Percentiles rank a stretch among this genome's conserved stretches.
Evolutionary conservation across 1,284 basidiomycete species (phyloP).

Genomic region (Caloboletus inedulis): DNA sequence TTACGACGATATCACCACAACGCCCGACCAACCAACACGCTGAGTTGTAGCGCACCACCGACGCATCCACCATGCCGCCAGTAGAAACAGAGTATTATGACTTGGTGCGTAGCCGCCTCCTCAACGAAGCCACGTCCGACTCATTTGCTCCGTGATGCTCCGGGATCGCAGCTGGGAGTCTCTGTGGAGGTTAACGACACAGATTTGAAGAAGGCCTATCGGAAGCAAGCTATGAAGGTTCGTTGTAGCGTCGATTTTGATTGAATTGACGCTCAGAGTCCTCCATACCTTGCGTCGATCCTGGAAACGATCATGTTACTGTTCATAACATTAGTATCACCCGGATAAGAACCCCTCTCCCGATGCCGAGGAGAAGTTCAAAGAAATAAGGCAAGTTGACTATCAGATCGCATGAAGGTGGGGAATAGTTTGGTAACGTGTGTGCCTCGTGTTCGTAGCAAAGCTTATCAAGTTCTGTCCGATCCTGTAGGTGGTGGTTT

Average conservation of each 20-base stretch:
- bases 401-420: constrained; percentile 12
- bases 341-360: constrained; percentile 90
- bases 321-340: constrained; percentile 62
- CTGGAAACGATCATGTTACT: not conserved
- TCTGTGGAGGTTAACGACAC: constrained; percentile 57
- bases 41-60: not conserved
- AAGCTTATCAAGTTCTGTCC: constrained; percentile 88
- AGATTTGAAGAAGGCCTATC: constrained; percentile 92
- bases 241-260: constrained; percentile 18
- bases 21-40: constrained; percentile 1
- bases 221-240: constrained; percentile 93
- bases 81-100: constrained; percentile 69
- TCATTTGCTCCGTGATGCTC: not conserved
- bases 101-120: constrained; percentile 40
- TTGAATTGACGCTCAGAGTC: not conserved
- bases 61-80: constrained; percentile 45
- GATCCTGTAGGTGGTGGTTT: constrained; percentile 58
- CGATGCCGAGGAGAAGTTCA: constrained; percentile 90
- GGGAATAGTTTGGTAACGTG: constrained; percentile 26
- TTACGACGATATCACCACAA: constrained; percentile 7
- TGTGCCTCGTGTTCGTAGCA: constrained; percentile 46
- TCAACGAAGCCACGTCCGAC: not conserved
- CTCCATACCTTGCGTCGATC: not conserved
- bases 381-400: constrained; percentile 76
- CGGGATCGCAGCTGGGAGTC: constrained; percentile 42